Conservation (phyloP, 164 flowering plant genomes). For the Vitis amurensis region DNA sequence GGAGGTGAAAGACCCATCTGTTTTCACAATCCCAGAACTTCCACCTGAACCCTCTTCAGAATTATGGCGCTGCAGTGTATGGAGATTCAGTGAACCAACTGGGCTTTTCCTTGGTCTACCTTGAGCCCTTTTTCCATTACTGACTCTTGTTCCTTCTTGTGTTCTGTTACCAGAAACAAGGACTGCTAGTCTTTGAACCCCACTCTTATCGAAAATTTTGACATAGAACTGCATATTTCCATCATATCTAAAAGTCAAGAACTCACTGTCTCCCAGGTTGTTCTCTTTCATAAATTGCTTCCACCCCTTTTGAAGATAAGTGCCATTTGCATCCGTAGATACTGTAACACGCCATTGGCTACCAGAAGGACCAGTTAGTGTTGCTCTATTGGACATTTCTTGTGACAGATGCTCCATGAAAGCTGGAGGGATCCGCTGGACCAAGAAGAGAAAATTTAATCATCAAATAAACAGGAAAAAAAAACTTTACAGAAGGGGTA, state of each 20-base stretch:
- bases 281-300: conserved; percentile 13
- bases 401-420: conserved; percentile 13
- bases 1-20: neutral
- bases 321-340: neutral
- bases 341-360: conserved; percentile 18
- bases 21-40: neutral
- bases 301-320: conserved; percentile 27
- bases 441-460: too few relatives aligned
- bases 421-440: conserved; percentile 20
- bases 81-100: too few relatives aligned
- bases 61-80: too few relatives aligned
- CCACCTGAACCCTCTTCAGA: too few relatives aligned
- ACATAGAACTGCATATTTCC: conserved; percentile 24
- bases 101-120: neutral
- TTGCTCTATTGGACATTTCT: conserved; percentile 12
- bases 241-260: conserved; percentile 24
- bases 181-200: neutral
- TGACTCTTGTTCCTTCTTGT: neutral
- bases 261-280: conserved; percentile 6
- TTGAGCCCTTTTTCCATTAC: neutral
- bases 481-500: too few relatives aligned
- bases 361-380: conserved; percentile 20
- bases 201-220: conserved; percentile 13
- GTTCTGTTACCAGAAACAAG: neutral
- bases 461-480: too few relatives aligned